Base-by-base conservation (phyloP, 1,284 basidiomycete species). In the Leccinum solheimii region DNA sequence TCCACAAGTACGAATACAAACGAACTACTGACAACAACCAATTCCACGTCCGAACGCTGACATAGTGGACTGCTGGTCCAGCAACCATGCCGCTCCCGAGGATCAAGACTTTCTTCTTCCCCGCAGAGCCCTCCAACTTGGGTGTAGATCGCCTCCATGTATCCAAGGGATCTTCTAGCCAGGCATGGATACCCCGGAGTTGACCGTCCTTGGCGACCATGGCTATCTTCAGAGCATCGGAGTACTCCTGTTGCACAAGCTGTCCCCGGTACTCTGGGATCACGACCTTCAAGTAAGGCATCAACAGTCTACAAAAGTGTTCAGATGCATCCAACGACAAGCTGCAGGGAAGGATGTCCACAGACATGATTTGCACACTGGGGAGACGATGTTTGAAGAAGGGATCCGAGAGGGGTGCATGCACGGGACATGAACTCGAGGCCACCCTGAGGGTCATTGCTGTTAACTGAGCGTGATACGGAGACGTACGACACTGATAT, bases 61-160 rank as follows among this genome's bases (percentile, higher is more conserved):
- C 84, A 77, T 55, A 96, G 84, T 70, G 85, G 6, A 94, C 87
- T 8, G 90, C 90, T 11, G 94, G 94, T 3, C 88, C 88, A 13
- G 94, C 92, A 23, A 96, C 95, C 86, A 96, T 95, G 19, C 95
- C 96, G 59, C 90, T 93, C 10, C 95, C 95, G 5, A 97, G 82
- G 66, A 98, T 80, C 30, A 98, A 76, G 1, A 96, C 82, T 67
- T 81, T 86, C 77, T 89, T 91, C 79, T 87, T 87, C 72, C 36
- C 64, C 23, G 11, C 21, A 2, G 49, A 23, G 23, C 60, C 52
- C 21, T 64, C 59, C 27, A 16, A 30, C 36, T 57, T 66, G 11
- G 55, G 6, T 0, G 56, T 23, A 21, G 66, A 70, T 43, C 8
- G 61, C 64, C 75, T 74, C 78, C 80, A 85, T 54, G 72, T 72